Evolutionary conservation across 495 filamentous ascomycete genomes (phyloP), one percentile per base, ranked within the genome.

Genomic region (Penicillium mononematosum): DNA sequence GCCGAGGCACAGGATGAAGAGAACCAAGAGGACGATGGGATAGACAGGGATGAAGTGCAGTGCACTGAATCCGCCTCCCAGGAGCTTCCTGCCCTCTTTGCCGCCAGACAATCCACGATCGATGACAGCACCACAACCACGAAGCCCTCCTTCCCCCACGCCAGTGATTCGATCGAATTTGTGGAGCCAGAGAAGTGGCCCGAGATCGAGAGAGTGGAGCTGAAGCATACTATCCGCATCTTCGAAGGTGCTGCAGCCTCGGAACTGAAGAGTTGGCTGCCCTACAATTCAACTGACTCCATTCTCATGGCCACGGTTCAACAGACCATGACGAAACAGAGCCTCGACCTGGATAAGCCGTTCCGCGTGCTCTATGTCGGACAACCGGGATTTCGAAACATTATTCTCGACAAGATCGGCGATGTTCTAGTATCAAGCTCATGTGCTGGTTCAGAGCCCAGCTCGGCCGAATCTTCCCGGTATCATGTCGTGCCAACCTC

Each of bases 401-500:
- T 84, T 32, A 88, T 92, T 56, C 77, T 90, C n/a, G 82, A 87
- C 65, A 92, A 92, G 70, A 78, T 91, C 46, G 87, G 83, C 17
- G 83, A 83, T 58, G 86, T 88, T 45, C 62, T 85, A 46, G 79
- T 82, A 19, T 78, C 81, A 17, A 77, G 78, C 58, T 77, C 78
- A 32, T 67, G 67, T 50, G 62, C 65, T 58, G 67, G 66, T 20
- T 73, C 70, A 8, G 72, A 70, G 41, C 73, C 70, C 47, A 78
- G 74, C 62, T 78, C 81, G 43, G 67, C 75, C 24, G 77, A 80
- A 55, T 80, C 83, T 17, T 85, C 84, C 31, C 78, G 81, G 52
- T 91, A 86, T 70, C 90, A 88, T 71, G 84, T 91, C 58, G 83
- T 92, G 43, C 88, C 88, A 29, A 86, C 88, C 1, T 86, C 84